Evolutionary conservation across 2,329 filamentous ascomycete genomes (phyloP), one percentile per base, ranked within the genome.

Genomic region (Xylariaceae sp.): DNA sequence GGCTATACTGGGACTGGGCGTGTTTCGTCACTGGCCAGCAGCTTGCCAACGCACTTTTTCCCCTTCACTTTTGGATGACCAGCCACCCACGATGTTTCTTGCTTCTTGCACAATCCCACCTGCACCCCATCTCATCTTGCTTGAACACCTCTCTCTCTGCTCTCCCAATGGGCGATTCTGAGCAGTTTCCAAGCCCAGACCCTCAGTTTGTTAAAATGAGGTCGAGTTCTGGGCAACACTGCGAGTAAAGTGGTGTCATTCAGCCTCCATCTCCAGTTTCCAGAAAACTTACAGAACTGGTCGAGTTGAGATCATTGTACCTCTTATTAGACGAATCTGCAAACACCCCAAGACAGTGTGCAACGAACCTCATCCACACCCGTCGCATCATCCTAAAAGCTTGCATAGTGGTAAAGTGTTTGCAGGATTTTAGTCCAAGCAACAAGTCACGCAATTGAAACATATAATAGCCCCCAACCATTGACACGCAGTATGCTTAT

Each of bases 21-120:
- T 26, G 43, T 40, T 21, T 29, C 16, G 26, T 58, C 40, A 53
- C 58, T 58, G 58, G 60, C 40, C 26, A 53, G 47, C 33, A 45
- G 43, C 37, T 58, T 58, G 61, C 61, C 61, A 63, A 59, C 61
- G 40, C 61, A 63, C 39, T 41, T 40, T 45, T 39, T 19, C 24
- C 36, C 34, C 23, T 46, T 47, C 8, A 53, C 17, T 28, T 26
- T 48, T 36, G 34, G 37, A 40, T 14, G 24, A 41, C 24, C 16
- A 36, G 37, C 48, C 37, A 41, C 48, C 31, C 37, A 17, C 28
- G 37, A 51, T 51, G 19, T 34, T 33, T 40, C 39, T 44, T 51
- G 36, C 47, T 31, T 23, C 37, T 51, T 52, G 49, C 49, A 41
- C 39, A 44, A 52, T 52, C 39, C 39, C 29, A 53, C 29, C 33